Conservation (phyloP, 306 rosid species). For the Quercus agrifolia region DNA sequence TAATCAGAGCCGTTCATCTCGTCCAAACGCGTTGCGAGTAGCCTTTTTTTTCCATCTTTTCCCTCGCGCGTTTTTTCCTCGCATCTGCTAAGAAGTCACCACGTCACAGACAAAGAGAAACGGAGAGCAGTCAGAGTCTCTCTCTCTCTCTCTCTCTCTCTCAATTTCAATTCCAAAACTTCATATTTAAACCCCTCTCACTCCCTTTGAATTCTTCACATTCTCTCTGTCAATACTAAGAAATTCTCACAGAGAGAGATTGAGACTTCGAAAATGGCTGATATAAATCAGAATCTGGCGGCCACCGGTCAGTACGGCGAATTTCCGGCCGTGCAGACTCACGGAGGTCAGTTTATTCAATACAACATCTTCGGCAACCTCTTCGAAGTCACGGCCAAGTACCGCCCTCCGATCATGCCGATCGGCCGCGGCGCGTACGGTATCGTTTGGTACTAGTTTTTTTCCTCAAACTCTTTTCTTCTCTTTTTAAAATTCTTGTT, state of each 20-base stretch:
- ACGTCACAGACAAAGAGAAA: background rate
- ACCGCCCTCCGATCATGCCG: slow-evolving; percentile 93
- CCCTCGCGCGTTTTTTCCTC: slow-evolving; percentile 56
- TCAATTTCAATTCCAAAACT: background rate
- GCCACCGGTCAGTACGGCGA: slow-evolving; percentile 31
- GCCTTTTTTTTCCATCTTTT: background rate
- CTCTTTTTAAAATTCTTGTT: background rate
- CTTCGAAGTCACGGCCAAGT: slow-evolving; percentile 80
- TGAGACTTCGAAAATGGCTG: slow-evolving; percentile 47
- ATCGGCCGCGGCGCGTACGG: slow-evolving; percentile 98
- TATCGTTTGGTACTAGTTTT: slow-evolving; percentile 67
- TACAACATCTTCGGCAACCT: slow-evolving; percentile 87
- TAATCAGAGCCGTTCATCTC: slow-evolving; percentile 33
- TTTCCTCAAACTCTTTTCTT: background rate
- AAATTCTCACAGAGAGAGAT: background rate
- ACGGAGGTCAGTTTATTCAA: slow-evolving; percentile 76
- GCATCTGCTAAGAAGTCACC: slow-evolving; percentile 45
- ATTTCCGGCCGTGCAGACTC: slow-evolving; percentile 66
- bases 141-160: too few relatives aligned
- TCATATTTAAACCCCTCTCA: slow-evolving; percentile 7
- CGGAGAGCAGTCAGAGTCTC: background rate
- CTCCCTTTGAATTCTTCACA: slow-evolving; percentile 10
- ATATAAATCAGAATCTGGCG: slow-evolving; percentile 28
- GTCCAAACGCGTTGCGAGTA: slow-evolving; percentile 27
- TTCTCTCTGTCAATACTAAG: background rate